A percentile compares a stretch with the other conserved stretches of the same genome.
These are phyloP conservation scores for Saprolegnia parasitica DNA, from an alignment of 352 stramenopile genomes.

Conservation along the genomic window DNA sequence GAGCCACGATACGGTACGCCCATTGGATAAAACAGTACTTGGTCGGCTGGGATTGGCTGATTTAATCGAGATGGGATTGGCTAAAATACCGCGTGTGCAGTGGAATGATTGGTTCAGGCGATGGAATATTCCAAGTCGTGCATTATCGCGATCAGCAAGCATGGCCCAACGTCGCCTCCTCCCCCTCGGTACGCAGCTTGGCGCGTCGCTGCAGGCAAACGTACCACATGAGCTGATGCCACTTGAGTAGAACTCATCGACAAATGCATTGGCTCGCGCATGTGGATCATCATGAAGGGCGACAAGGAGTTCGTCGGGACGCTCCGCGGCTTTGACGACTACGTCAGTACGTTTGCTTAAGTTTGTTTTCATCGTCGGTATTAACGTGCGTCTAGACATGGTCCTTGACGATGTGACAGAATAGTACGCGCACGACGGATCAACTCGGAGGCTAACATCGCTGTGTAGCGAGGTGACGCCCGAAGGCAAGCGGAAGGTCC, in stretches of 20 bases:
- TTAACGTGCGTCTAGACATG: constrained; percentile 52
- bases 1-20: background rate
- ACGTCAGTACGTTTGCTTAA: constrained; percentile 86
- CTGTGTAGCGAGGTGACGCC: constrained; percentile 72
- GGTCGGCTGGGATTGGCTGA: background rate
- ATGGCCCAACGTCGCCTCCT: constrained; percentile 70
- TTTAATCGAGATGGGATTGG: constrained; percentile 4
- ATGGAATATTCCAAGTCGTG: constrained; percentile 3
- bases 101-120: constrained; percentile 3
- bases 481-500: constrained; percentile 79
- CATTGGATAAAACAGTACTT: background rate
- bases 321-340: constrained; percentile 94
- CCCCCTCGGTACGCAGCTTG: constrained; percentile 51
- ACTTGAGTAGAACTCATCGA: constrained; percentile 93
- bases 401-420: constrained; percentile 94
- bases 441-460: too few relatives aligned
- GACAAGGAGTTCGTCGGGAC: constrained; percentile 95
- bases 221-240: constrained; percentile 7
- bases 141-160: constrained; percentile 5
- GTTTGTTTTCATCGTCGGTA: constrained; percentile 3
- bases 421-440: constrained; percentile 58
- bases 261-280: constrained; percentile 97
- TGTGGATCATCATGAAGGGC: constrained; percentile 99
- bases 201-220: background rate
- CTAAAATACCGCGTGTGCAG: background rate